A percentile compares a stretch with the other conserved stretches of the same genome.
Conservation (phyloP, 2,329 filamentous ascomycete species). For the Fusarium haematococcum region DNA sequence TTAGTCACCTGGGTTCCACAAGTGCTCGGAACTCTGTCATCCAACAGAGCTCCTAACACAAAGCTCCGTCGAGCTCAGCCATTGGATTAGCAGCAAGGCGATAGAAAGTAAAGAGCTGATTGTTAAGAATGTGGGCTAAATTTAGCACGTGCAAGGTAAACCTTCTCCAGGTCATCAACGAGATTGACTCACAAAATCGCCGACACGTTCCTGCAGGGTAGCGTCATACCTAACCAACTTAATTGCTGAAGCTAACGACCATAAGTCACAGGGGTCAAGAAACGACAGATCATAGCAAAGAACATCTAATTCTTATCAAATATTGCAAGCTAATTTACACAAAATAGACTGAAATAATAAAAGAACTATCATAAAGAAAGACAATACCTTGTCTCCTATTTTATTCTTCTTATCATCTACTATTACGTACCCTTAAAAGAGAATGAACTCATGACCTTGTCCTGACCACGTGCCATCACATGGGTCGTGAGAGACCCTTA, state of each 20-base stretch:
- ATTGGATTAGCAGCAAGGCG: too few species aligned
- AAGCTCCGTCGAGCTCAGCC: not conserved
- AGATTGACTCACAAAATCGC: not conserved
- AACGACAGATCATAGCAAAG: not conserved
- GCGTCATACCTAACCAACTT: slow-evolving; percentile 31
- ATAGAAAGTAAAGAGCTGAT: not conserved
- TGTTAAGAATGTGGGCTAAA: not conserved
- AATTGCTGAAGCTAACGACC: slow-evolving; percentile 17
- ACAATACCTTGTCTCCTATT: not conserved
- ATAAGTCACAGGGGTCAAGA: not conserved
- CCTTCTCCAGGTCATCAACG: slow-evolving; percentile 1
- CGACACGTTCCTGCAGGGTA: slow-evolving; percentile 24
- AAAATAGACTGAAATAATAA: not conserved
- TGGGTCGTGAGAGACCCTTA: not conserved
- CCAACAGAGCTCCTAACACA: not conserved
- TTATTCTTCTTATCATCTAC: not conserved
- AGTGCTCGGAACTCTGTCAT: not conserved
- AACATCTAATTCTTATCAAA: not conserved
- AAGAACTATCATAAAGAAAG: not conserved
- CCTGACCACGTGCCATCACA: not conserved
- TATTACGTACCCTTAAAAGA: not conserved
- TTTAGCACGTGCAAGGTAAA: slow-evolving; percentile 14
- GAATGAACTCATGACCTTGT: not conserved
- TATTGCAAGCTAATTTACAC: not conserved
- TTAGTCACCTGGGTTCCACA: not conserved